Base-by-base conservation (phyloP, 148 eudicot genomes). In the Chenopodium quinoa region DNA sequence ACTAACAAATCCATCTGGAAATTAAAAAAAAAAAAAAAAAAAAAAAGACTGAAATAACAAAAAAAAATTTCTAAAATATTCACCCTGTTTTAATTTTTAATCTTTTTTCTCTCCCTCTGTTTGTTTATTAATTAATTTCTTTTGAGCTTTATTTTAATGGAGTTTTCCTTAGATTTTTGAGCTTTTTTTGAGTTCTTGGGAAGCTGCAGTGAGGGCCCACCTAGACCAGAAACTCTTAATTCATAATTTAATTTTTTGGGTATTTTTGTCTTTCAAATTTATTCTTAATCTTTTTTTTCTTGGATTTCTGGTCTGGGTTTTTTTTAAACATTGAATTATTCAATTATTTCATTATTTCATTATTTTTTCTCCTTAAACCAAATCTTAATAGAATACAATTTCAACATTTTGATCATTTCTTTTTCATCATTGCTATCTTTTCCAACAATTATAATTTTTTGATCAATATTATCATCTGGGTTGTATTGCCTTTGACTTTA, bases 281-380 rank as follows among this genome's bases (percentile, higher is more conserved):
- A 69, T 54, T 79, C 29, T 48, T 62, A 0, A 20, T 40, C 5
- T 40, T 32, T 72, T 32, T 48, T 46, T 77, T 82, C 80, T 77
- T 71, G 72, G 80, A 82, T 71, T 70, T 82, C 80, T 82, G 77
- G 77, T 81, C 84, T 82, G 68, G 80, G 71, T 82, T 83, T 79
- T 78, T 63, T 23, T 73, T 32, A 27, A 10, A 47, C 2, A 37
- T 83, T 69, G 80, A 84, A 40, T 17, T 34, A 47, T 80, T 75
- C 85, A 83, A 78, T 40, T 13, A 48, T 56, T 71, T 44, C 2
- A 27, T 71, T 47, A 50, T 37, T 23, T 83, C 14, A 46, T 25
- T 65, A n/a, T 40, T 9, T 16, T 40, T 54, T 34, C n/a, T 75
- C 20, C 70, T 66, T 78, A 63, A 25, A 73, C 50, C 44, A 12